Evolutionary conservation across 768 basidiomycete species (phyloP).

Genomic region (Suillus variegatus): DNA sequence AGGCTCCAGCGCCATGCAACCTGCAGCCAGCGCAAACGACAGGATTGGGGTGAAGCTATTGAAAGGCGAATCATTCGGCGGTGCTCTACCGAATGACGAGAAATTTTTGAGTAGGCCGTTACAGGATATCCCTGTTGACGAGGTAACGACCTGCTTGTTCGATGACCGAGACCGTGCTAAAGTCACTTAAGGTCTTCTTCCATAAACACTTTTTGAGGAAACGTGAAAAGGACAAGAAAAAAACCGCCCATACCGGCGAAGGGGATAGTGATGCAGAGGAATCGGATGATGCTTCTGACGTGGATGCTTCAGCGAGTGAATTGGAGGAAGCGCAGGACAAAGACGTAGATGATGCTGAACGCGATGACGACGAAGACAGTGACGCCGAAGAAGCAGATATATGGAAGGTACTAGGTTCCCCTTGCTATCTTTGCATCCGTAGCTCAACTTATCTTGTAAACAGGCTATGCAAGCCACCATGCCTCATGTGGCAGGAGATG

Average conservation of each 20-base stretch:
- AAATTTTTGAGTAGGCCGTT: slow-evolving; percentile 69
- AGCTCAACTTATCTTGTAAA: neutral
- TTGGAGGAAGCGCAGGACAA: slow-evolving; percentile 33
- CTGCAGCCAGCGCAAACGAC: slow-evolving; percentile 69
- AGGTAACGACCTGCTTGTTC: slow-evolving; percentile 46
- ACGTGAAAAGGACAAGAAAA: slow-evolving; percentile 53
- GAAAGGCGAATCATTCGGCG: slow-evolving; percentile 54
- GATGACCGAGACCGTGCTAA: slow-evolving; percentile 5
- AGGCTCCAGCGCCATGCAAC: slow-evolving; percentile 95
- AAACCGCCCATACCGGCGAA: slow-evolving; percentile 40
- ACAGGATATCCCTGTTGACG: slow-evolving; percentile 83
- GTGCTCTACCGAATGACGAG: slow-evolving; percentile 67
- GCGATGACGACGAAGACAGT: slow-evolving; percentile 17
- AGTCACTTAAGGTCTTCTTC: slow-evolving; percentile 71
- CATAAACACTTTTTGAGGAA: slow-evolving; percentile 85
- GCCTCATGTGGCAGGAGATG: slow-evolving; percentile 59
- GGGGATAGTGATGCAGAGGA: slow-evolving; percentile 29
- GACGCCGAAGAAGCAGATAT: slow-evolving; percentile 65
- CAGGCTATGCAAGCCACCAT: slow-evolving; percentile 91
- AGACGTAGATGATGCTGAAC: slow-evolving; percentile 26
- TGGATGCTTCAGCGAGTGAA: slow-evolving; percentile 28
- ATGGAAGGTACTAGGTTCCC: slow-evolving; percentile 71
- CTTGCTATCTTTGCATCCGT: slow-evolving; percentile 2
- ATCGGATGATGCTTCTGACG: slow-evolving; percentile 29
- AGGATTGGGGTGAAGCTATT: slow-evolving; percentile 69